Percentiles rank a stretch among this genome's conserved stretches.
Conservation (phyloP, 306 rosid genomes). For the Cicer cuneatum region DNA sequence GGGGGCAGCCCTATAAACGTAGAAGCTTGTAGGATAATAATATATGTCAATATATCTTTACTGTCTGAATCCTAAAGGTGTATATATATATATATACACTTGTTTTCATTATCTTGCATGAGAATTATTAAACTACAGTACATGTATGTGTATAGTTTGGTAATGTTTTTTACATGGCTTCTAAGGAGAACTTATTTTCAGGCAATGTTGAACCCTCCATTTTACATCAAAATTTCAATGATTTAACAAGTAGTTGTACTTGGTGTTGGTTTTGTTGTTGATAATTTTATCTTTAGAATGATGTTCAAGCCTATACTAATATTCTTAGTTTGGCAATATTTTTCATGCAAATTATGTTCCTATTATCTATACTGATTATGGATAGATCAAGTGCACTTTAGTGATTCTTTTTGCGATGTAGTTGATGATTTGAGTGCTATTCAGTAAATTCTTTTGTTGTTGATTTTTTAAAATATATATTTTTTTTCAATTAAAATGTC, state of each 20-base stretch:
- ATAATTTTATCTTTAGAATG: background rate
- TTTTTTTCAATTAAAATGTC: background rate
- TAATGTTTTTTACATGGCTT: conserved; percentile 4
- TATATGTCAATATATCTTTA: conserved; percentile 1
- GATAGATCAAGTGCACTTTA: background rate
- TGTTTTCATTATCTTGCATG: conserved; percentile 13
- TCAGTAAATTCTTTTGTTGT: background rate
- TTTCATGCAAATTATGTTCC: background rate
- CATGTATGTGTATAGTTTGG: conserved; percentile 20
- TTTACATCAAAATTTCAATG: background rate
- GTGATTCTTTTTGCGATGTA: background rate
- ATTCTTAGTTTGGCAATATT: background rate
- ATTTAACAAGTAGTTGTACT: conserved; percentile 1
- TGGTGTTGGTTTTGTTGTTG: background rate
- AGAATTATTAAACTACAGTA: background rate
- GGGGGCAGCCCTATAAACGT: conserved; percentile 2
- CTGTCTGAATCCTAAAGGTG: background rate
- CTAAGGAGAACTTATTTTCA: background rate
- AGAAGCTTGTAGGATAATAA: background rate
- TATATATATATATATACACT: background rate
- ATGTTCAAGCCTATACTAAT: conserved; percentile 23
- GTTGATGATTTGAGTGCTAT: background rate
- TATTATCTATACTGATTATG: background rate
- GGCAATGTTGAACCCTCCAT: background rate
- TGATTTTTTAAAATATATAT: background rate